A percentile compares a stretch with the other conserved stretches of the same genome.
Evolutionary conservation across 371 early-diverging fungal species (phyloP).

Genomic region (Haplosporangium sp.): DNA sequence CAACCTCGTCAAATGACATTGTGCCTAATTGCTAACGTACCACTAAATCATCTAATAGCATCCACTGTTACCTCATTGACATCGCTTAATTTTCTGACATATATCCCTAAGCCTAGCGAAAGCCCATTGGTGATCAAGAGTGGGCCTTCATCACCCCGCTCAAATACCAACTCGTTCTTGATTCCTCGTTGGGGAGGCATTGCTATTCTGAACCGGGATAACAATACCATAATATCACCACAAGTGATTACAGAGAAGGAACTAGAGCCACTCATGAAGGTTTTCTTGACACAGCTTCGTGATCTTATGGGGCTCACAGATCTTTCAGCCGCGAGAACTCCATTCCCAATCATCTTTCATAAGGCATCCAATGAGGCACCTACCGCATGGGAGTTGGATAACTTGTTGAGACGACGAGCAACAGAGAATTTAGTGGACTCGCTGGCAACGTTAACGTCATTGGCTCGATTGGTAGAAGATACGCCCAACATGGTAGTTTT

Average conservation of each 20-base stretch:
- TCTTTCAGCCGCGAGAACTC: slow-evolving; percentile 20
- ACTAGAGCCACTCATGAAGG: slow-evolving; percentile 78
- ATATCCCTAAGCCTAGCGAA: slow-evolving; percentile 76
- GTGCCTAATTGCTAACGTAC: not conserved
- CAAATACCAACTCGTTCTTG: slow-evolving; percentile 81
- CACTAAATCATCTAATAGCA: slow-evolving; percentile 59
- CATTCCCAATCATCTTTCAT: slow-evolving; percentile 46
- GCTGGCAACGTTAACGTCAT: slow-evolving; percentile 79
- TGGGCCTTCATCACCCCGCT: slow-evolving; percentile 56
- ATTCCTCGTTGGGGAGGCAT: slow-evolving; percentile 96
- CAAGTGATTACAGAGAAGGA: slow-evolving; percentile 59
- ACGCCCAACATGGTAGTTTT: slow-evolving; percentile 93
- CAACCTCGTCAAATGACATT: not conserved
- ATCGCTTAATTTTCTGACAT: slow-evolving; percentile 89
- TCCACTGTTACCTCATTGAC: slow-evolving; percentile 85
- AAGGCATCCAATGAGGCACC: slow-evolving; percentile 46
- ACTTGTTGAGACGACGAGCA: slow-evolving; percentile 72
- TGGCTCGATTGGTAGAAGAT: slow-evolving; percentile 81
- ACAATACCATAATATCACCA: slow-evolving; percentile 9
- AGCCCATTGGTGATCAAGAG: slow-evolving; percentile 78
- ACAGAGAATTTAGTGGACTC: slow-evolving; percentile 80
- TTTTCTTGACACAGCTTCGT: slow-evolving; percentile 85
- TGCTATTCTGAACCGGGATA: slow-evolving; percentile 72
- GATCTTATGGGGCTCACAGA: slow-evolving; percentile 82
- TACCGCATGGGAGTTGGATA: slow-evolving; percentile 83